Conservation (phyloP, 2,329 filamentous ascomycete genomes). For the Trichoderma oligosporum region DNA sequence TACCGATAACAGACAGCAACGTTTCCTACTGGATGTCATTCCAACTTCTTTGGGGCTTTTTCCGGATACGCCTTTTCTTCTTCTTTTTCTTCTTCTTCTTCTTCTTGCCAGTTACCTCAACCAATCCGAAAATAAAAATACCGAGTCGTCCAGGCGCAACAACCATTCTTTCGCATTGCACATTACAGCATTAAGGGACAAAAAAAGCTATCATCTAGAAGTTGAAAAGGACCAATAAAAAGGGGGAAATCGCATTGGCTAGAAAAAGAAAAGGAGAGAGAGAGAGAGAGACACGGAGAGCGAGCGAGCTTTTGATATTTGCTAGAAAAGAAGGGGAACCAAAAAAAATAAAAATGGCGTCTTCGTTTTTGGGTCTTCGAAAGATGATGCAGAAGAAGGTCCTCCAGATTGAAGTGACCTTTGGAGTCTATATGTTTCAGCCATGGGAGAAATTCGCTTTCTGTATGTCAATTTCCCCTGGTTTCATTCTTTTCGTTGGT, state of each 20-base stretch:
- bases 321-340: no score
- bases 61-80: background rate
- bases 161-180: no score
- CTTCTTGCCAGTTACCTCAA: background rate
- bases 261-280: no score
- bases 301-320: no score
- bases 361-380: slow-evolving; percentile 52
- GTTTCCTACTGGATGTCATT: background rate
- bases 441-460: slow-evolving; percentile 95
- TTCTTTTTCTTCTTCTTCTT: background rate
- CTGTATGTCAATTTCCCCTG: slow-evolving; percentile 53
- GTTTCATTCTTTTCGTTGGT: slow-evolving; percentile 27
- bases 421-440: slow-evolving; percentile 95
- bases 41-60: background rate
- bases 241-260: no score
- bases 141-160: background rate
- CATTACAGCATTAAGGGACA: no score
- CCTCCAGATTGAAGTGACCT: slow-evolving; percentile 98
- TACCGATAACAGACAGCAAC: no score
- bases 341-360: no score
- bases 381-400: slow-evolving; percentile 92
- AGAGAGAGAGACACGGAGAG: no score
- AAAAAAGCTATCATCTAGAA: no score
- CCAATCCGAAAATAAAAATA: background rate
- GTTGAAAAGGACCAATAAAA: no score